Base-by-base conservation (phyloP, 2,329 filamentous ascomycete genomes). In the Nigrospora osmanthi region DNA sequence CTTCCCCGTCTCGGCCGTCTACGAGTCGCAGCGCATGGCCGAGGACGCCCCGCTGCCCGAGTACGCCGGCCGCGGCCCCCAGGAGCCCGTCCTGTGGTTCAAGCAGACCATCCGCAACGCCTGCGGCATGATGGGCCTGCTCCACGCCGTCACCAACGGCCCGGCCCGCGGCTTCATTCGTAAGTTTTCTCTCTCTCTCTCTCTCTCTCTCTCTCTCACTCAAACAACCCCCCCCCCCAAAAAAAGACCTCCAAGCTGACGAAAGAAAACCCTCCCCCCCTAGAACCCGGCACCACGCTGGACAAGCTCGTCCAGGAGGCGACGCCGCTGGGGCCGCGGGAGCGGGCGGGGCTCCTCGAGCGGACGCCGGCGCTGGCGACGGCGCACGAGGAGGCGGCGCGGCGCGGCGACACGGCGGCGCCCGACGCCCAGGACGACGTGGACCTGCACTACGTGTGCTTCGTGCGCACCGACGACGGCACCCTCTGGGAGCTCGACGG, bases 381-480 rank as follows among this genome's bases (percentile, higher is more conserved):
- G 6, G 90, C 89, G 7, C 90, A 97, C 67, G 79, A 80, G 39
- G 77, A 78, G 48, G 89, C 89, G 13, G 93, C 91, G 6, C 75
- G 75, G 9, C 70, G 76, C 48, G 91, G 91, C 15, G 88, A 91
- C 60, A 95, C 89, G 1, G 60, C 73, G 12, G 87, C 90, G 1
- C 91, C 93, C 0, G 69, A 77, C 44, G 88, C 89, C 10, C 76
- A 81, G n/a, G 86, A 87, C 56, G 78, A 85, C 54, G 75, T 95
- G n/a, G 91, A 96, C 60, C 72, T 96, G 55, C 93, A 98, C 70
- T 97, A 95, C 62, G 91, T 97, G 39, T 93, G 88, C 59, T 98
- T 97, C 65, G 86, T 93, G 43, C 93, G 90, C 70, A 72, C 72
- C 31, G 67, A 67, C 42, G 81, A 86, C 61, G 83, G 83, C 45